Base-by-base conservation (phyloP, 257 asterid genomes). In the Mentha longifolia region DNA sequence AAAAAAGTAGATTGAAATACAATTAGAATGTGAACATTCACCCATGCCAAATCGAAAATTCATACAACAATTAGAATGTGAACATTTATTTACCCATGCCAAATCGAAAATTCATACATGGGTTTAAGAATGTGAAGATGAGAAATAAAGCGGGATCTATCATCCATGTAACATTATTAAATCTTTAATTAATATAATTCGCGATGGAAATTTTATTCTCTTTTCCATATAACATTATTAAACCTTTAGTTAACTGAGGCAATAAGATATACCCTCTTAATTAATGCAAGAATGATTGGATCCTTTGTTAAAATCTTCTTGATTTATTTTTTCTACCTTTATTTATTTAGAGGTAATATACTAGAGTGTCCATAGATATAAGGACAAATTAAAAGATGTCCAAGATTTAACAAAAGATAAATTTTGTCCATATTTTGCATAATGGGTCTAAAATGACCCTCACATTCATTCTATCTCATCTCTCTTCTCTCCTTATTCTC, bases 121-220 rank as follows among this genome's bases (percentile, higher is more conserved):
- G n/a, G 39, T 35, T 35, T 9, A 35, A 35, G 39, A 35, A 35
- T 35, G 9, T 35, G 39, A 42, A 42, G 12, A 8, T 42, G 47
- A 42, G 14, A 8, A 42, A 42, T 8, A 42, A 42, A 42, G 12
- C 6, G 47, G 47, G 14, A 42, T 42, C n/a, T n/a, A n/a, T n/a
- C n/a, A n/a, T n/a, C 47, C 7, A 42, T 42, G 43, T 30, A 20
- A 63, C 14, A 7, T 7, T 12, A 14, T 22, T 55, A 22, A 22
- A 22, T 22, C 25, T 22, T 22, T 22, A 22, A 22, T 22, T 22
- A 22, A 22, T 22, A n/a, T n/a, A 2, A 12, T 45, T 7, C 35
- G 55, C 22, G 41, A 20, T 42, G 70, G 57, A 56, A 65, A 25
- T 0, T 46, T 65, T 65, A 65, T 46, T 64, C 69, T 43, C 41